A percentile compares a stretch with the other conserved stretches of the same genome.
These are phyloP conservation scores for Colletotrichum shisoi DNA, from an alignment of 2,329 filamentous ascomycete species.

Conservation along the genomic window DNA sequence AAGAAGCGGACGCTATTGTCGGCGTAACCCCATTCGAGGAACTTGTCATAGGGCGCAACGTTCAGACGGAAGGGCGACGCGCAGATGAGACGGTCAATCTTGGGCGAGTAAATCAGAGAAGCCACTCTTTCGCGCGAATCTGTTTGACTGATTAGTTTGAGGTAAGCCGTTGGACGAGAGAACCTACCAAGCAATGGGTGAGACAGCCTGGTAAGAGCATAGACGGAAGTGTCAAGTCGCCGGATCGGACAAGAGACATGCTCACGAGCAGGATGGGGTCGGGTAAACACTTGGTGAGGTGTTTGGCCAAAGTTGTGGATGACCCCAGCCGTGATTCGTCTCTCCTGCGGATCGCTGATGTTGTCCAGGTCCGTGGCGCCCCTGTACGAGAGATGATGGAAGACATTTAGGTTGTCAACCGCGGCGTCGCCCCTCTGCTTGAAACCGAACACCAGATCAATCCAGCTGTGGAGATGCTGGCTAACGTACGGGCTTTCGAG, in stretches of 20 bases:
- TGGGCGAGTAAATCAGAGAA: constrained; percentile 78
- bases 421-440: constrained; percentile 95
- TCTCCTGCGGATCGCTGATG: constrained; percentile 87
- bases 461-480: constrained; percentile 89
- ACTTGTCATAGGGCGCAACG: constrained; percentile 90
- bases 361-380: constrained; percentile 91
- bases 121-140: constrained; percentile 80
- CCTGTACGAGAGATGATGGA: constrained; percentile 93
- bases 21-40: constrained; percentile 94
- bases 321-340: constrained; percentile 88
- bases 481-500: constrained; percentile 93
- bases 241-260: constrained; percentile 69
- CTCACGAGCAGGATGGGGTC: constrained; percentile 80
- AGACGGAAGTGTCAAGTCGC: constrained; percentile 79
- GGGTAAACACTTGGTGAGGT: constrained; percentile 89
- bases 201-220: constrained; percentile 78
- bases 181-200: constrained; percentile 74
- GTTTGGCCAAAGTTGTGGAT: constrained; percentile 99
- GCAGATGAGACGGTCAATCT: constrained; percentile 82
- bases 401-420: constrained; percentile 90
- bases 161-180: no score
- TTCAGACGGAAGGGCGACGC: constrained; percentile 86
- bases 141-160: constrained; percentile 41
- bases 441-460: constrained; percentile 91
- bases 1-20: constrained; percentile 94